Percentiles rank a stretch among this genome's conserved stretches.
phyloP scores from a whole-genome alignment of 1,284 basidiomycete species.

The Phylloporus sp. region DNA sequence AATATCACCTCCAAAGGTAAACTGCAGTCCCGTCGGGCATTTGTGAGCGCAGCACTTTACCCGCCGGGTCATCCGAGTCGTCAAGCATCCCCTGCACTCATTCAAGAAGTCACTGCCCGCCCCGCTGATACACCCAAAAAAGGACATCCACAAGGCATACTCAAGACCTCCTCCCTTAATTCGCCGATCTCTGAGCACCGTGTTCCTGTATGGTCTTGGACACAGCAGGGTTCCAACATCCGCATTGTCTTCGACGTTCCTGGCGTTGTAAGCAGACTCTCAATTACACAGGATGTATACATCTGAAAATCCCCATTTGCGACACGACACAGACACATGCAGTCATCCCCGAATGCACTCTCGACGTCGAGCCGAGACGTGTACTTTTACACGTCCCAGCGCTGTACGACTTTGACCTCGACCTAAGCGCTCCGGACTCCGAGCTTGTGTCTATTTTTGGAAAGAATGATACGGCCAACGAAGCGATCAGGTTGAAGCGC shows the following conservation, averaged over 20 bases:
- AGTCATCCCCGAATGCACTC: constrained; percentile 48
- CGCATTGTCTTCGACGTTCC: constrained; percentile 56
- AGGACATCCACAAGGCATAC: constrained; percentile 43
- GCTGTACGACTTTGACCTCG: constrained; percentile 55
- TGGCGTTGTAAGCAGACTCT: constrained; percentile 46
- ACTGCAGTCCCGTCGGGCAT: constrained; percentile 56
- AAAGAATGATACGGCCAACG: constrained; percentile 21
- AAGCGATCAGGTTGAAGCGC: constrained; percentile 54
- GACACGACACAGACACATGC: constrained; percentile 45
- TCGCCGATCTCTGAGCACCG: constrained; percentile 16
- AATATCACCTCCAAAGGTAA: constrained; percentile 75
- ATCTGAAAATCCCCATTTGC: constrained; percentile 10
- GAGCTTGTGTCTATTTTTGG: constrained; percentile 43
- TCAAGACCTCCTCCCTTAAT: constrained; percentile 33
- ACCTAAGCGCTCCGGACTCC: constrained; percentile 55
- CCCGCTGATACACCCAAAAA: constrained; percentile 9
- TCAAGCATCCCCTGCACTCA: constrained; percentile 36
- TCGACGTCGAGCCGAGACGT: constrained; percentile 64
- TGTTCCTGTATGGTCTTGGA: constrained; percentile 53
- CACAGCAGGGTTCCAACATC: constrained; percentile 45
- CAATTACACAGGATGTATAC: constrained; percentile 10
- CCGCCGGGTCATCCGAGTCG: constrained; percentile 31
- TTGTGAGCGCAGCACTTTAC: constrained; percentile 52
- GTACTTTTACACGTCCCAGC: constrained; percentile 54
- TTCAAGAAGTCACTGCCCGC: constrained; percentile 46